These are phyloP conservation scores for Nematocida sp. DNA, from an alignment of 371 early-diverging fungal genomes.

Conservation along the genomic window DNA sequence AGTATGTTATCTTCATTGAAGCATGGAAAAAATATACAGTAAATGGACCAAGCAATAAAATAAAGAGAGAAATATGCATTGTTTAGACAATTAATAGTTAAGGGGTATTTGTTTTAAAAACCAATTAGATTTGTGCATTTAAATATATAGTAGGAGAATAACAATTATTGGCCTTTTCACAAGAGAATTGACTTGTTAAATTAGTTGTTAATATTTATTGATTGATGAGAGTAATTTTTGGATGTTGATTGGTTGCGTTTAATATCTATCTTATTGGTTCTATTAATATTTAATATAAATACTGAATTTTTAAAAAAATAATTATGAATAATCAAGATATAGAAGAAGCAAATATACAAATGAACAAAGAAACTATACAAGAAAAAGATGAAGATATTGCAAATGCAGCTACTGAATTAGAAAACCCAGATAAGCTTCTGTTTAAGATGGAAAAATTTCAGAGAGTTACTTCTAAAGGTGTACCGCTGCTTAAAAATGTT, in stretches of 20 bases:
- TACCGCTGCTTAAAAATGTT: constrained; percentile 5
- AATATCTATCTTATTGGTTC: background rate
- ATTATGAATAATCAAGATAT: background rate
- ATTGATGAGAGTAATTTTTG: background rate
- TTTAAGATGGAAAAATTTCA: constrained; percentile 2
- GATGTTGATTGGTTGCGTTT: background rate
- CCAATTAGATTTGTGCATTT: no score
- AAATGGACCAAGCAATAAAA: no score
- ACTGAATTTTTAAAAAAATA: background rate
- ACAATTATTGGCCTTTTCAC: background rate
- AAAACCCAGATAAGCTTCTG: background rate
- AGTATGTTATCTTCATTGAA: no score
- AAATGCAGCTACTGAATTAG: background rate
- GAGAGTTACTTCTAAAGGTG: background rate
- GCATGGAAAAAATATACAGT: no score
- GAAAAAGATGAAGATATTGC: background rate
- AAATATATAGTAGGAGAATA: background rate
- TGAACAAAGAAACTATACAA: background rate
- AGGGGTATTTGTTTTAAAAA: no score
- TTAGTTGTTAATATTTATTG: background rate
- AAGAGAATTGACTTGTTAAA: background rate
- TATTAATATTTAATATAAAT: background rate
- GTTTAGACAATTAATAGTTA: no score
- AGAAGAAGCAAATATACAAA: background rate
- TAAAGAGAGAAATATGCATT: no score